These are phyloP conservation scores for Artemisia tridentata DNA, from an alignment of 129 eudicot genomes.

Conservation along the genomic window DNA sequence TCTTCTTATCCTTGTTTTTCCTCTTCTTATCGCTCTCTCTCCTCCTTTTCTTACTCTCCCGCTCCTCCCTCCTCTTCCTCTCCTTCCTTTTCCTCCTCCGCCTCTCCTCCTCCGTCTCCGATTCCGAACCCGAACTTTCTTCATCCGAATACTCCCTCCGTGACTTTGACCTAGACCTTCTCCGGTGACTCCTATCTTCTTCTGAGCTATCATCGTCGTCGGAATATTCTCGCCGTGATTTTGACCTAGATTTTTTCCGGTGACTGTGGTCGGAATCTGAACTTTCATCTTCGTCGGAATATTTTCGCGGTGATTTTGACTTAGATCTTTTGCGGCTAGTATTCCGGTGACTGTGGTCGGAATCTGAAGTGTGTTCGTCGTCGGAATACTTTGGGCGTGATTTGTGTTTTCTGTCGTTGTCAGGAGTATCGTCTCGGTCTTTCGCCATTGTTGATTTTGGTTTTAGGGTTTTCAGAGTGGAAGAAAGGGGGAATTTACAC, in stretches of 20 bases:
- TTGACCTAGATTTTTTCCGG: too few species aligned
- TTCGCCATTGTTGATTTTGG: background rate
- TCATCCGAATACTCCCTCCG: too few species aligned
- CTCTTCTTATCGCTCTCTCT: conserved; percentile 28
- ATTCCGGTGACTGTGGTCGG: too few species aligned
- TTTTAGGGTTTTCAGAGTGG: background rate
- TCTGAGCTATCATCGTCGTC: background rate
- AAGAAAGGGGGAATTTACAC: background rate
- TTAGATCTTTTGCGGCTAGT: too few species aligned
- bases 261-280: too few species aligned
- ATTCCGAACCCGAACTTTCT: too few species aligned
- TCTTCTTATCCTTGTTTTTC: conserved; percentile 34
- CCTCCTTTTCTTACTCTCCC: conserved; percentile 35
- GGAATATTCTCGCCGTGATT: too few species aligned
- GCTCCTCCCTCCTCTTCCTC: conserved; percentile 36
- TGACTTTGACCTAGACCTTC: too few species aligned
- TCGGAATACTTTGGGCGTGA: too few species aligned
- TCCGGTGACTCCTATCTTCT: background rate
- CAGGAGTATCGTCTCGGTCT: background rate
- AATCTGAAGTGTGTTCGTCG: too few species aligned
- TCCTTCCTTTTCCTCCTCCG: conserved; percentile 43
- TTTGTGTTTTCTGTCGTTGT: background rate
- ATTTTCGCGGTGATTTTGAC: too few species aligned
- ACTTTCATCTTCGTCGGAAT: too few species aligned
- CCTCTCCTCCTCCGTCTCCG: background rate